Percentiles rank a stretch among this genome's conserved stretches.
phyloP scores from a whole-genome alignment of 208 protist species.

The Trypanosoma avium region DNA sequence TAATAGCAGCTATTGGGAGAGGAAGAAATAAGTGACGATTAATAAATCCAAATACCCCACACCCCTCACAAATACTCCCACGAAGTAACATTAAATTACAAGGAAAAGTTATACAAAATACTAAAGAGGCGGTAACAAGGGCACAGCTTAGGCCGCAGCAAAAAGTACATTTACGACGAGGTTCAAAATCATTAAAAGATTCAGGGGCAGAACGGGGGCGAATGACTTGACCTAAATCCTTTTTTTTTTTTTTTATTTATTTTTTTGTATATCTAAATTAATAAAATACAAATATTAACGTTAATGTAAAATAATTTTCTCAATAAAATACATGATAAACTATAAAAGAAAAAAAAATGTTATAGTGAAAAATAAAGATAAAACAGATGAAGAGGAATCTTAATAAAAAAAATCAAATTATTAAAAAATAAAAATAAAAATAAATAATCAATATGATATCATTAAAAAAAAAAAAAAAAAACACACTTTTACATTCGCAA shows the following conservation, averaged over 20 bases:
- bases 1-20: constrained; percentile 60
- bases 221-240: constrained; percentile 66
- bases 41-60: constrained; percentile 52
- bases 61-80: constrained; percentile 48
- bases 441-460: too few species aligned
- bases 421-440: too few species aligned
- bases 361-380: too few species aligned
- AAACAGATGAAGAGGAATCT: too few species aligned
- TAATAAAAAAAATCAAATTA: too few species aligned
- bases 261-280: constrained; percentile 8
- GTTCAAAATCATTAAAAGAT: constrained; percentile 53
- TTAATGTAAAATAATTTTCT: too few species aligned
- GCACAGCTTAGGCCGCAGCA: constrained; percentile 71
- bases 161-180: constrained; percentile 68
- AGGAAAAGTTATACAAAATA: constrained; percentile 54
- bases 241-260: constrained; percentile 5
- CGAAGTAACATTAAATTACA: constrained; percentile 58
- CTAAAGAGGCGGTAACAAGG: constrained; percentile 30
- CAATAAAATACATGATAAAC: too few species aligned
- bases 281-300: too few species aligned
- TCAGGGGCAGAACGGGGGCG: constrained; percentile 49
- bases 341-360: too few species aligned
- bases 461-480: too few species aligned
- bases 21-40: constrained; percentile 66
- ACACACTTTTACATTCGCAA: too few species aligned